Evolutionary conservation across 768 basidiomycete genomes (phyloP).

Genomic region (Tricholoma hemisulphureum): DNA sequence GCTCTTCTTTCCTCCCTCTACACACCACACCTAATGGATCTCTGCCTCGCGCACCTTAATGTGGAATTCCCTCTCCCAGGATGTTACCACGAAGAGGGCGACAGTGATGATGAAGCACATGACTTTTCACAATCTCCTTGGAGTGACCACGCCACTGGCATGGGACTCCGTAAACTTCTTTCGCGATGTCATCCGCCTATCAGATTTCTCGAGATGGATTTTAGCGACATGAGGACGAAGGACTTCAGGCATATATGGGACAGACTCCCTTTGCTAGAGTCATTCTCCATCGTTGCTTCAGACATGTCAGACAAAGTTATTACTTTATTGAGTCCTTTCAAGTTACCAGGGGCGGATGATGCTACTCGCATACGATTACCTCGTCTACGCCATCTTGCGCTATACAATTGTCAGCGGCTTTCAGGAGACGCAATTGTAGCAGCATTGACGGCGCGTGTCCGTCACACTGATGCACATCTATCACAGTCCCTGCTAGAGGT

Average conservation of each 20-base stretch:
- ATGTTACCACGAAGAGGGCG: constrained; percentile 51
- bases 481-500: constrained; percentile 32
- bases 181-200: constrained; percentile 61
- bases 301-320: constrained; percentile 80
- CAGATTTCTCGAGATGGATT: constrained; percentile 71
- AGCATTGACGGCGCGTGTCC: constrained; percentile 48
- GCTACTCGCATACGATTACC: constrained; percentile 50
- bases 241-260: constrained; percentile 73
- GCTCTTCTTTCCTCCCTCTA: constrained; percentile 63
- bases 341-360: constrained; percentile 7
- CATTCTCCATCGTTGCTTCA: constrained; percentile 74
- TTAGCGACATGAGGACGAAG: constrained; percentile 81
- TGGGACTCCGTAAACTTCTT: constrained; percentile 71
- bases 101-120: constrained; percentile 69
- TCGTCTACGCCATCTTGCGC: constrained; percentile 46
- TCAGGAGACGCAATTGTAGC: constrained; percentile 57
- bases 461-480: constrained; percentile 32
- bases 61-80: constrained; percentile 50
- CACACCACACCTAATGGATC: constrained; percentile 55
- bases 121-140: constrained; percentile 78
- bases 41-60: constrained; percentile 67
- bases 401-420: constrained; percentile 64
- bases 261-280: constrained; percentile 48
- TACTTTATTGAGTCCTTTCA: constrained; percentile 49
- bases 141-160: constrained; percentile 76